Evolutionary conservation across 2,329 filamentous ascomycete genomes (phyloP), one percentile per base, ranked within the genome.

Genomic region (Colletotrichum cuscutae): DNA sequence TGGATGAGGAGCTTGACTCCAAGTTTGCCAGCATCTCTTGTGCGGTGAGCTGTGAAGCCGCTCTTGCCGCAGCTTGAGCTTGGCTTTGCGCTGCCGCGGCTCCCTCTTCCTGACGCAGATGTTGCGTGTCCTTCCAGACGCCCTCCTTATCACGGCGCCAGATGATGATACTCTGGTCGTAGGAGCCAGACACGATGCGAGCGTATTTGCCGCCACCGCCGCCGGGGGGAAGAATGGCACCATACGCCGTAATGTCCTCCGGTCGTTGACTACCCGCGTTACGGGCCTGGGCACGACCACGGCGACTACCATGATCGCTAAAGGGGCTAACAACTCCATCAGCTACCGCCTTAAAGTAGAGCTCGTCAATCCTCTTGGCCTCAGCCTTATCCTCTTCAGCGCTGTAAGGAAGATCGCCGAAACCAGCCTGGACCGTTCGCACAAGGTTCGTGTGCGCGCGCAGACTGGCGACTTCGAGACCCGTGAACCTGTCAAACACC

Each of bases 181-280:
- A 99, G 0, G 95, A 98, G 2, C 97, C 97, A 7, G 95, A 98
- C 4, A 99, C 95, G 72, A 99, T 99, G n/a, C 95, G 92, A 11
- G 93, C 95, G 86, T 96, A 98, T 76, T 89, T 92, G 78, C 94
- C 94, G 30, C 96, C 95, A 52, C 96, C 96, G 28, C 96, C 95
- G 13, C 96, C 96, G 0, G 96, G 95, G 1, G 96, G 96, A 2
- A 98, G 87, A 79, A 94, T 97, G 19, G 95, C 94, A 0, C 95
- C 95, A 62, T 94, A 91, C 0, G 94, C 93, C 68, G 91, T 91
- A 57, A 97, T 92, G 75, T 97, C 91, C 64, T 92, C 89, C 0
- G 94, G 94, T 57, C 91, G 88, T 49, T 89, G 89, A 74, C 94
- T 95, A 1, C 94, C 95, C 12, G 93, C 89, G 72, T 95, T 95